Base-by-base conservation (phyloP, 441 rosid species). In the Populus hybrid region DNA sequence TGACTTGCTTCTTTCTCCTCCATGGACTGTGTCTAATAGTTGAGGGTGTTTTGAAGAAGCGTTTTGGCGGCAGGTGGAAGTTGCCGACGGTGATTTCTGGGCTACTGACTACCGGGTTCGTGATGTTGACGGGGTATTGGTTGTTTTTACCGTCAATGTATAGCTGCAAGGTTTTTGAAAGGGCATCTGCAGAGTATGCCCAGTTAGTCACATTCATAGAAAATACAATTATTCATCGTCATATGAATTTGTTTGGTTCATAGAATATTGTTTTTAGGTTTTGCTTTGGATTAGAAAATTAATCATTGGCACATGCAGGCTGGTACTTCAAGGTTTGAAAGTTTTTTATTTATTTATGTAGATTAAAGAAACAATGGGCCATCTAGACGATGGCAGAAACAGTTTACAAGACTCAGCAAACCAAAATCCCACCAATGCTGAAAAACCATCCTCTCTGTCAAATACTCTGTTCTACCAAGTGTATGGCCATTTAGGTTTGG, bases 161-260 rank as follows among this genome's bases (percentile, higher is more conserved):
- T 83, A 2, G 83, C 75, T 63, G 88, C 42, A 85, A 71, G 56
- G 85, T 80, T 50, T 71, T 87, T 68, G 87, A 81, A 59, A 87
- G 74, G 67, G 81, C 81, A 64, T 53, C 83, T 77, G 83, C 76
- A n/a, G 95, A 91, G 79, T 84, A 80, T 29, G 82, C 79, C 35
- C 81, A 79, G 6, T 14, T 85, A 14, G 63, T 71, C 21, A 71
- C 42, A 1, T 83, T 80, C 74, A 5, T 79, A 3, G 68, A 69
- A 45, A 50, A 16, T 67, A 42, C 20, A 7, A 14, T 20, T 36
- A 14, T 20, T 36, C 64, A 26, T 8, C 29, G 21, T 14, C 12
- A 2, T 74, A 10, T 6, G 26, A 28, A 18, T 40, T 20, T 21
- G 20, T 11, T 40, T 29, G 63, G 29, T 11, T 20, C 64, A 61